These are phyloP conservation scores for Lenzites betulinus DNA, from an alignment of 768 basidiomycete genomes.

Conservation along the genomic window DNA sequence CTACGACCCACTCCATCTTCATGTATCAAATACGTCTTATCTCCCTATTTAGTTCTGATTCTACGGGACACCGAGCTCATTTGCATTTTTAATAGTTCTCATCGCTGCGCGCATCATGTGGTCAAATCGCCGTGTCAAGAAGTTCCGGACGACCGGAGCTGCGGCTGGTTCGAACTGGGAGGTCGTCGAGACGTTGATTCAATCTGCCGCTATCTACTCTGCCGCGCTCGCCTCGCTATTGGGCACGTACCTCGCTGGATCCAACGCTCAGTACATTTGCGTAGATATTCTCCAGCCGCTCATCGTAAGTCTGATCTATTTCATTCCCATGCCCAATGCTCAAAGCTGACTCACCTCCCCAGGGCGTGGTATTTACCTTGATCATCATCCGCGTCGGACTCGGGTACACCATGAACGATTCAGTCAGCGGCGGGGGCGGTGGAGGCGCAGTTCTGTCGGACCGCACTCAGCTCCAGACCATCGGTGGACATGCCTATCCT, in stretches of 20 bases:
- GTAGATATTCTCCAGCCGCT: slow-evolving; percentile 20
- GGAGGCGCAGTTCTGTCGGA: neutral
- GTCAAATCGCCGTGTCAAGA: slow-evolving; percentile 13
- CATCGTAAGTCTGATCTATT: slow-evolving; percentile 8
- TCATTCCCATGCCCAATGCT: neutral
- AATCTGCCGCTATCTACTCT: slow-evolving; percentile 22
- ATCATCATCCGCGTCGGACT: slow-evolving; percentile 23
- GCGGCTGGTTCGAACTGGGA: slow-evolving; percentile 12
- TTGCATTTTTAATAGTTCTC: slow-evolving; percentile 6
- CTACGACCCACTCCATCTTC: too few species aligned
- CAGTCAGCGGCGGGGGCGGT: neutral
- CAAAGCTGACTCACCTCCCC: neutral
- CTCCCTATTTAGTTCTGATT: too few species aligned
- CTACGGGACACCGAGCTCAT: too few species aligned
- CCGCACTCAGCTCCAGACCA: slow-evolving; percentile 4
- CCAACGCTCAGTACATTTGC: slow-evolving; percentile 21
- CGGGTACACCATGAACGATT: slow-evolving; percentile 20
- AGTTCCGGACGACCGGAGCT: slow-evolving; percentile 7
- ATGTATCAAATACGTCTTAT: neutral
- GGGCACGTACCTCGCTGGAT: slow-evolving; percentile 20
- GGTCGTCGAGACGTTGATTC: slow-evolving; percentile 20
- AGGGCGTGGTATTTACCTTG: slow-evolving; percentile 22
- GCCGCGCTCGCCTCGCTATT: slow-evolving; percentile 18
- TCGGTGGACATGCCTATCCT: slow-evolving; percentile 10
- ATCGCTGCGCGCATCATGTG: slow-evolving; percentile 20